phyloP scores from a whole-genome alignment of 83 land plant genomes.

The Thuja plicata region DNA sequence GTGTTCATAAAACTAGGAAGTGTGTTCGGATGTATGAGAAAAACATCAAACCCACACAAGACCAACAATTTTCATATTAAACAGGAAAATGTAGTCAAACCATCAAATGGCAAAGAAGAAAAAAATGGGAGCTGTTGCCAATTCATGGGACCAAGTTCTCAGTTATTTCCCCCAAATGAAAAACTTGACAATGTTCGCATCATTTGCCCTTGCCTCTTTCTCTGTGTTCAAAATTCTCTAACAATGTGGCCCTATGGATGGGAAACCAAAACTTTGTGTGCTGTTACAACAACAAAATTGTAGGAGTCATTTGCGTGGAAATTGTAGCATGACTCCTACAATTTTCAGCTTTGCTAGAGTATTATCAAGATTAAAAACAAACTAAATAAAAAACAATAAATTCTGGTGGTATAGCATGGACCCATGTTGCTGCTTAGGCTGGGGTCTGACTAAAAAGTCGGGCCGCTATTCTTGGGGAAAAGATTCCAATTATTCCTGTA shows the following conservation, averaged over 20 bases:
- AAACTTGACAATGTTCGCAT: too few relatives aligned
- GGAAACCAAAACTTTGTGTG: neutral
- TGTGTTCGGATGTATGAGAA: neutral
- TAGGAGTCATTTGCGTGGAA: neutral
- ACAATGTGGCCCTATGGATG: too few relatives aligned
- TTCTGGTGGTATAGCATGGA: too few relatives aligned
- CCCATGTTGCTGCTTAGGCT: too few relatives aligned
- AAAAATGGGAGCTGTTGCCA: neutral
- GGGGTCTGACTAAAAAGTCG: too few relatives aligned
- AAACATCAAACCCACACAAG: neutral
- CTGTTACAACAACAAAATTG: neutral
- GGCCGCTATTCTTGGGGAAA: too few relatives aligned
- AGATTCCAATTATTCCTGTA: too few relatives aligned
- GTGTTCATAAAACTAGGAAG: neutral
- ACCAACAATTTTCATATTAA: neutral
- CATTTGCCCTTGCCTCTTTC: neutral
- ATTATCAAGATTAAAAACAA: too few relatives aligned
- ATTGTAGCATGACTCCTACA: neutral
- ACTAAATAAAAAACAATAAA: too few relatives aligned
- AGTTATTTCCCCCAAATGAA: neutral
- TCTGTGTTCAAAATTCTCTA: neutral
- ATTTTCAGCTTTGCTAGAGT: neutral
- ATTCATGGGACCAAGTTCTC: neutral
- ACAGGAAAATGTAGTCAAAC: neutral
- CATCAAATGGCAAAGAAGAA: neutral